phyloP scores from a whole-genome alignment of 305 asterid species.

The Withania somnifera region DNA sequence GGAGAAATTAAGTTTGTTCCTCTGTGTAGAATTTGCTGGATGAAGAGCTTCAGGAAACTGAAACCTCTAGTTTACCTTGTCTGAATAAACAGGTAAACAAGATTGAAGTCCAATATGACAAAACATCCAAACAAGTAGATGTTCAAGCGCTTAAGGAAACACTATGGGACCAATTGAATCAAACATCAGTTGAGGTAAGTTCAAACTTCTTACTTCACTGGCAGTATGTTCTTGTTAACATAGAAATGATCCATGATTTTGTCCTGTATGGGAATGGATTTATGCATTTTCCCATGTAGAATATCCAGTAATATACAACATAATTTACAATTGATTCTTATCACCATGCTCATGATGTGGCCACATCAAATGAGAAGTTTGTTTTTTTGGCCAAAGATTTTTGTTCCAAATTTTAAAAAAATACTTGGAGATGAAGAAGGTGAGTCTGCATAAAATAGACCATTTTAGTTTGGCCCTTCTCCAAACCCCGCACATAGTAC shows the following conservation, averaged over 20 bases:
- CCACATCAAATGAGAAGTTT: not conserved
- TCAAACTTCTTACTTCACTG: not conserved
- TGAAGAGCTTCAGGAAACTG: not conserved
- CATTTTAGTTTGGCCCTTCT: too few relatives aligned
- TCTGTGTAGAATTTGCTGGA: not conserved
- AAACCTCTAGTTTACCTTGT: not conserved
- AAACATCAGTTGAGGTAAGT: slow-evolving; percentile 12
- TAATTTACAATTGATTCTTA: not conserved
- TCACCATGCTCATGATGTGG: not conserved
- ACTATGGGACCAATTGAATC: slow-evolving; percentile 55
- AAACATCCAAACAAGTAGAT: slow-evolving; percentile 84
- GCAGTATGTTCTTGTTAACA: not conserved
- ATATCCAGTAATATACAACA: not conserved
- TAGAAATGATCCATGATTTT: not conserved
- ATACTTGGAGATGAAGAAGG: not conserved
- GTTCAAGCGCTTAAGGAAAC: slow-evolving; percentile 87
- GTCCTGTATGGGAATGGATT: not conserved
- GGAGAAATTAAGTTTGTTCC: not conserved
- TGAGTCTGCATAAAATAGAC: too few relatives aligned
- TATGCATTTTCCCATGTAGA: not conserved
- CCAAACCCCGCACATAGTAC: too few relatives aligned
- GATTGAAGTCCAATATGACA: slow-evolving; percentile 81
- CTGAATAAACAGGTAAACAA: slow-evolving; percentile 49
- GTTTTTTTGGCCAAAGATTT: not conserved
- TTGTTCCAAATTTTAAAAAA: not conserved